Evolutionary conservation across 768 basidiomycete species (phyloP).

Genomic region (Suillus subaureus): DNA sequence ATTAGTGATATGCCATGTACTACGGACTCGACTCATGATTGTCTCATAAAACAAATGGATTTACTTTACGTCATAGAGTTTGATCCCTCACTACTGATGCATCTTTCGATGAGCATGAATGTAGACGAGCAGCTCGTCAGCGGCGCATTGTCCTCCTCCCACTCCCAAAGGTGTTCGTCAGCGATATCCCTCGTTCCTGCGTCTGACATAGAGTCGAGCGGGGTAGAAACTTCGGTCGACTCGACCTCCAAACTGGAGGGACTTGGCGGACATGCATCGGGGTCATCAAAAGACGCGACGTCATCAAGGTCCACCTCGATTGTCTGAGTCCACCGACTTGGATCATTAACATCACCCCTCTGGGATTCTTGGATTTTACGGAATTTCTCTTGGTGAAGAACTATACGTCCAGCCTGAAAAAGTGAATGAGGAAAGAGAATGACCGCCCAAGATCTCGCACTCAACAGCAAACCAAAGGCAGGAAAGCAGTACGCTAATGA

Average conservation of each 20-base stretch:
- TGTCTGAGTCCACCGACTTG: background rate
- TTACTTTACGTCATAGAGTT: background rate
- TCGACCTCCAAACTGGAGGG: background rate
- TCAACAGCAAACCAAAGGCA: conserved; percentile 6
- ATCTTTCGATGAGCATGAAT: background rate
- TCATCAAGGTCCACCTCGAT: background rate
- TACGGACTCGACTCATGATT: background rate
- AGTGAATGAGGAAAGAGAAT: background rate
- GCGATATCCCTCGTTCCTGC: background rate
- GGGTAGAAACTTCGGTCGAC: background rate
- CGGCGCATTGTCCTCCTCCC: background rate
- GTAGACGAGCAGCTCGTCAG: background rate
- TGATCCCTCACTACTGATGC: background rate
- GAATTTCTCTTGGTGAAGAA: background rate
- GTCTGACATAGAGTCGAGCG: no score
- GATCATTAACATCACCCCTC: background rate
- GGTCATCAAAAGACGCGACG: background rate
- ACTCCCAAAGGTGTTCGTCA: background rate
- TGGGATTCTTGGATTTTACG: background rate
- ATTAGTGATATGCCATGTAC: background rate
- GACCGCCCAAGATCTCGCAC: background rate
- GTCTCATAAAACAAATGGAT: background rate
- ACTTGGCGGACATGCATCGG: background rate
- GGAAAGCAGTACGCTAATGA: background rate
- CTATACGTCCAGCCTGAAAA: background rate